Percentiles rank a stretch among this genome's conserved stretches.
phyloP scores from a whole-genome alignment of 345 rosid species.

The Kernera saxatilis region DNA sequence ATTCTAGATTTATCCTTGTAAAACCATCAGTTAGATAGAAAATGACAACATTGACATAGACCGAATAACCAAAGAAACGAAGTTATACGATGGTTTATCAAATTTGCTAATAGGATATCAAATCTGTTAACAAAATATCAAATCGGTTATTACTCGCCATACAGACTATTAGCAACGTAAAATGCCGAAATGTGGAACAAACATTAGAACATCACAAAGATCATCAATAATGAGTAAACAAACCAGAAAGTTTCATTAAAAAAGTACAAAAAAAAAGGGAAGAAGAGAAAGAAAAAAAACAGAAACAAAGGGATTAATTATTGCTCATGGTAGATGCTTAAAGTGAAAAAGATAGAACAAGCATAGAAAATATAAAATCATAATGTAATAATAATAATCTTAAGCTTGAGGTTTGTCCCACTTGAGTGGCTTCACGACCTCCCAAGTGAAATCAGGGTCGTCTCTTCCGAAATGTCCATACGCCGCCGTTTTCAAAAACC shows the following conservation, averaged over 20 bases:
- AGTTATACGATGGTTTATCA: too few relatives aligned
- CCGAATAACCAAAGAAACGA: too few relatives aligned
- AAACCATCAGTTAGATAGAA: too few relatives aligned
- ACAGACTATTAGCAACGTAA: too few relatives aligned
- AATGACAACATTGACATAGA: too few relatives aligned
- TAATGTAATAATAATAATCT: not conserved
- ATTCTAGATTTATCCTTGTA: too few relatives aligned
- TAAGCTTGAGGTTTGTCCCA: constrained; percentile 38
- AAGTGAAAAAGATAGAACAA: not conserved
- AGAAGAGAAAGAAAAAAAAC: not conserved
- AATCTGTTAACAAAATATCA: not conserved
- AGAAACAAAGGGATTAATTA: constrained; percentile 14
- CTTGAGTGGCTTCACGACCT: constrained; percentile 37
- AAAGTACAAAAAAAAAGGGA: not conserved
- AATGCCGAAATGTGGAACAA: too few relatives aligned
- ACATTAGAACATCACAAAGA: too few relatives aligned
- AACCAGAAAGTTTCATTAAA: constrained; percentile 12
- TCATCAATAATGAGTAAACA: not conserved
- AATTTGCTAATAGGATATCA: too few relatives aligned
- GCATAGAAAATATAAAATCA: not conserved
- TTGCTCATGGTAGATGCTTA: constrained; percentile 11
- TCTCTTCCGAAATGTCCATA: constrained; percentile 41
- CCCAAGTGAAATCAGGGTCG: constrained; percentile 44
- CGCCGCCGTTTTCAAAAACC: constrained; percentile 39
- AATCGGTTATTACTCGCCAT: too few relatives aligned